Base-by-base conservation (phyloP, 176 grass and related monocot species). In the Triticum monococcum region DNA sequence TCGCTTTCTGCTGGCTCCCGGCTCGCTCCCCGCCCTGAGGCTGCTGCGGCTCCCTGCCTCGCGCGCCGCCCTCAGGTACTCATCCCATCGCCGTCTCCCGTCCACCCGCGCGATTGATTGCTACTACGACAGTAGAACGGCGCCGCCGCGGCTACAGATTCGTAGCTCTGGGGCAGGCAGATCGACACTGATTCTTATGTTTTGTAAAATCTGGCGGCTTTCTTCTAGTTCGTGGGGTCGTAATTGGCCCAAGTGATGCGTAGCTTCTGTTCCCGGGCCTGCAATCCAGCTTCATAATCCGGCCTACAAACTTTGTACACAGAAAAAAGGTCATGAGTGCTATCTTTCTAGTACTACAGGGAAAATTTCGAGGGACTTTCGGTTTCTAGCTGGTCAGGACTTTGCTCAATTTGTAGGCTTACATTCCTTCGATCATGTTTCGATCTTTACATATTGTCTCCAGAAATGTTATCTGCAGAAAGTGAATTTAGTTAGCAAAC, bases 391-490 rank as follows among this genome's bases (percentile, higher is more conserved):
- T 90, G 94, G 83, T 98, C 97, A 90, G 97, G 97, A 89, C 97
- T 98, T 86, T 98, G 97, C 79, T 98, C 88, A 79, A 96, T 96
- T 91, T 54, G 92, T 98, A 98, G 73, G 22, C 88, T 90, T 87
- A 96, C 81, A 88, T 96, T 98, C 78, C 79, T 91, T 96, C 92
- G 2, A 98, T 92, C 91, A 98, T 96, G 12, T 71, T 77, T 45
- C 81, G 79, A 91, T 98, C 96, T 69, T 92, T 98, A 86, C 96
- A 98, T 86, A 98, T 91, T 80, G 93, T 96, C 91, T 98, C 97
- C 88, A 98, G 80, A 86, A 98, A 98, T 96, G 92, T 98, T 87
- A 94, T 93, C 93, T 96, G 86, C 9, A 75, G 43, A 81, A 60
- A 86, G 20, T 80, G 12, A 67, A 86, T 86, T 83, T 13, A 61